Conservation (phyloP, 176 grass and related monocot species). For the maize (Zea mays) region Zm-B73-REFERENCE-NAM-5.0 NC_050098.1:89659501-89660000, state of each 20-base stretch:
- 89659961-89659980: too few species aligned
- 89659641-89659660: constrained; percentile 28
- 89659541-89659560: constrained; percentile 25
- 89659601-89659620: not conserved
- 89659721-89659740: constrained; percentile 43
- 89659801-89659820: constrained; percentile 17
- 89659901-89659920: too few species aligned
- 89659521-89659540: not conserved
- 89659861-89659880: constrained; percentile 6
- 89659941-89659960: too few species aligned
- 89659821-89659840: constrained; percentile 3
- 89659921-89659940: too few species aligned
- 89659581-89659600: constrained; percentile 26
- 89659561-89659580: not conserved
- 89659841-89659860: not conserved
- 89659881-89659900: too few species aligned
- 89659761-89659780: not conserved
- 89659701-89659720: constrained; percentile 40
- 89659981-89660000: too few species aligned
- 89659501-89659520: not conserved
- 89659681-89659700: too few species aligned
- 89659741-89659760: not conserved
- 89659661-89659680: constrained; percentile 15
- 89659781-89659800: constrained; percentile 23
- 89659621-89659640: not conserved